Base-by-base conservation (phyloP, 2,329 filamentous ascomycete genomes). In the Plenodomus lindquistii region DNA sequence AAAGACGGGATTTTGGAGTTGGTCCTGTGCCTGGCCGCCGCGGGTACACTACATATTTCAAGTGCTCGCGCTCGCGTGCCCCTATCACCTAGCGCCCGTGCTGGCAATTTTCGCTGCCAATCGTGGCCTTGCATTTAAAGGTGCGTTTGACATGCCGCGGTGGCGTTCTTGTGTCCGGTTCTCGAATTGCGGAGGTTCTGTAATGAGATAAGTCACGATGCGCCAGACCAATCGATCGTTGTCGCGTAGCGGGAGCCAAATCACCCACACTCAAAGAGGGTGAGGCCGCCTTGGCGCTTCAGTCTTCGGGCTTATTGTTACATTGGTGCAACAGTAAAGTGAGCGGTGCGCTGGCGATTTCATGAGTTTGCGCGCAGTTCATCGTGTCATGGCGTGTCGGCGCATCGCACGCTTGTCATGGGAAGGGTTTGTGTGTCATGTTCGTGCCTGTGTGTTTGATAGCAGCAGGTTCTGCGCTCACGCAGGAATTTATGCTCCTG, bases 251-350 rank as follows among this genome's bases (percentile, higher is more conserved):
- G 48, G 48, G 29, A 54, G 41, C 36, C 47, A 36, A 44, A 46
- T 48, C 36, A 40, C 17, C 35, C 40, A 39, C 35, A 34, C 54
- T 44, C 40, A 27, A 52, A 54, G 35, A 24, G 52, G 48, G 35
- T 27, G 37, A 31, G 39, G 21, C 52, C 54, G 51, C 17, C 52
- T 60, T 62, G 54, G 56, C 52, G 37, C 18, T 29, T 42, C 20
- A 34, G 38, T 38, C 36, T 39, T 37, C 42, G 46, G 52, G 19
- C 47, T 44, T 50, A 37, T 50, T 50, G 27, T 15, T 31, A 31
- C 27, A 31, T 7, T n/a, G 27, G 27, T 31, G 27, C 27, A 15
- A 31, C 27, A 31, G 11, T 7, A 15, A 15, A 31, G 27, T 4
- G 27, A 31, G 15, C 27, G 27, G 15, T 31, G 27, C 11, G 27